Evolutionary conservation across 139 green algal species (phyloP).

Genomic region (Coelastrella sp.): DNA sequence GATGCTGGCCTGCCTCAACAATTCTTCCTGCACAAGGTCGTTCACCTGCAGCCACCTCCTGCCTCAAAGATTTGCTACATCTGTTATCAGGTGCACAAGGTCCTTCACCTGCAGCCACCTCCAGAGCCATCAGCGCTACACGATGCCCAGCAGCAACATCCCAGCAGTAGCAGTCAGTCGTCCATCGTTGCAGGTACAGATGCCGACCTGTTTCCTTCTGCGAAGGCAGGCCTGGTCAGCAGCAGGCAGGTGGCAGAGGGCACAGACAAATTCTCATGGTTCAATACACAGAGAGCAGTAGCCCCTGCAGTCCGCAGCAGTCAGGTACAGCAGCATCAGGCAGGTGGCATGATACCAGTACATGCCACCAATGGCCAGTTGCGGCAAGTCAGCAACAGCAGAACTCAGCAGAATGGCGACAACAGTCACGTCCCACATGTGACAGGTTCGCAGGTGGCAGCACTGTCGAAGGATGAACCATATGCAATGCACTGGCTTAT

Average conservation of each 20-base stretch:
- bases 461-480: background rate
- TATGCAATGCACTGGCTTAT: conserved; percentile 6
- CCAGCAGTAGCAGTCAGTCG: background rate
- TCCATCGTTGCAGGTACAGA: background rate
- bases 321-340: background rate
- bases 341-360: background rate
- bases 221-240: conserved; percentile 29
- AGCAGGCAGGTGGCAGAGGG: conserved; percentile 8
- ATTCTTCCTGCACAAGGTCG: background rate
- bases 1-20: too few relatives aligned
- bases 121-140: background rate
- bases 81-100: conserved; percentile 19
- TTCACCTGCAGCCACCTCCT: conserved; percentile 18
- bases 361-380: background rate
- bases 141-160: conserved; percentile 22
- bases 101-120: conserved; percentile 6
- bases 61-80: too few relatives aligned
- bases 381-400: background rate
- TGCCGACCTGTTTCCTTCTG: background rate
- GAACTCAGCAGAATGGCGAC: background rate
- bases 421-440: background rate
- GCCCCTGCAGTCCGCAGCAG: conserved; percentile 17
- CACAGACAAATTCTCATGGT: conserved; percentile 16
- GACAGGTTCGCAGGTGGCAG: background rate
- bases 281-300: background rate